Conservation (phyloP, 2,329 filamentous ascomycete genomes). For the Claviceps paspali region DNA sequence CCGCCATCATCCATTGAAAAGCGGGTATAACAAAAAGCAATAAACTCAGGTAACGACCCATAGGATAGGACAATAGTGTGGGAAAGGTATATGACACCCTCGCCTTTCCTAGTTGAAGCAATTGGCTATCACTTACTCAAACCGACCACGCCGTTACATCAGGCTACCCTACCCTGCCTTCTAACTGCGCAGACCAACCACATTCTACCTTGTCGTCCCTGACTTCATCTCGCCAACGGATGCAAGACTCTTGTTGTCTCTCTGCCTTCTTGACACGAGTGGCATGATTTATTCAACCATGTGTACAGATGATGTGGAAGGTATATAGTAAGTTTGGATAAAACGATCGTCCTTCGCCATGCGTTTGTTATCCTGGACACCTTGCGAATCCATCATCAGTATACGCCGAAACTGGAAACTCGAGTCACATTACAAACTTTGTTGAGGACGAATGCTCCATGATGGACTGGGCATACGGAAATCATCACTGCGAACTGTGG, state of each 20-base stretch:
- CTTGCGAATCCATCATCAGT: neutral
- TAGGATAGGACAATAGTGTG: too few species aligned
- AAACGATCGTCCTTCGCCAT: neutral
- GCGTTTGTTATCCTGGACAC: neutral
- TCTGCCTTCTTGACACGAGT: neutral
- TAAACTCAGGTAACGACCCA: too few species aligned
- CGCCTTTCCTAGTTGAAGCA: too few species aligned
- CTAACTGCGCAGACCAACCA: too few species aligned
- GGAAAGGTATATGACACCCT: too few species aligned
- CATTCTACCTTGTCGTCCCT: neutral
- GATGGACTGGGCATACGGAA: slow-evolving; percentile 10
- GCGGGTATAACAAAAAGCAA: too few species aligned
- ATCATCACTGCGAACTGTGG: slow-evolving; percentile 23
- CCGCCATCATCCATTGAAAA: too few species aligned
- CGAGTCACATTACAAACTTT: neutral
- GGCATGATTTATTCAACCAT: neutral
- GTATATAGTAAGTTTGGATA: slow-evolving; percentile 7
- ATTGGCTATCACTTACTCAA: too few species aligned
- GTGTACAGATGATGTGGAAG: slow-evolving; percentile 10
- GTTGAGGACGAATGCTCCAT: neutral
- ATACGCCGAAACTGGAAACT: neutral
- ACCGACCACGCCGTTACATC: too few species aligned
- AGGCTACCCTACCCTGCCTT: too few species aligned
- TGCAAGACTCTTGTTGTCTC: too few species aligned
- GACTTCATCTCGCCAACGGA: neutral